A percentile compares a stretch with the other conserved stretches of the same genome.
Evolutionary conservation across 306 rosid species (phyloP).

Genomic region (Trichosanthes cucumerina): DNA sequence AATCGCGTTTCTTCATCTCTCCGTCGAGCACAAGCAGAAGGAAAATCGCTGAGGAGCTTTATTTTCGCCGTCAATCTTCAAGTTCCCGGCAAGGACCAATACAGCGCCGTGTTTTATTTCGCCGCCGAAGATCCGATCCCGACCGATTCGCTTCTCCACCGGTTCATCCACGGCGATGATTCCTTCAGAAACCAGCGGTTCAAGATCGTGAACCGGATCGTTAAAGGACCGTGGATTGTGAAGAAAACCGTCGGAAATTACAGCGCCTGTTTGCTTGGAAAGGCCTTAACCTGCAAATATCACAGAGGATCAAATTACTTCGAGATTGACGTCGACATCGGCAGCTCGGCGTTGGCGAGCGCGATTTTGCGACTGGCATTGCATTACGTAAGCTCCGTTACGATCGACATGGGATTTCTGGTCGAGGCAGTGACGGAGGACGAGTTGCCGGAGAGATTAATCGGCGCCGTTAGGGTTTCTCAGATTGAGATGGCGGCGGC

Average conservation of each 20-base stretch:
- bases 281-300: conserved; percentile 69
- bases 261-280: conserved; percentile 73
- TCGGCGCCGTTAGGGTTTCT: conserved; percentile 80
- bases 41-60: conserved; percentile 48
- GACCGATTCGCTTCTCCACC: conserved; percentile 46
- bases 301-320: conserved; percentile 57
- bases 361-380: conserved; percentile 68
- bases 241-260: conserved; percentile 72
- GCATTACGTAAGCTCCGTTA: conserved; percentile 58
- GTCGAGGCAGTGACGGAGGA: conserved; percentile 77
- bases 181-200: conserved; percentile 67
- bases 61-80: conserved; percentile 75
- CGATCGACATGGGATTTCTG: conserved; percentile 74
- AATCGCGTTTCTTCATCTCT: conserved; percentile 53
- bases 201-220: conserved; percentile 86
- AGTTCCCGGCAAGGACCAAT: conserved; percentile 69
- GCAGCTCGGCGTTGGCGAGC: conserved; percentile 67
- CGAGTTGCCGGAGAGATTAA: conserved; percentile 68
- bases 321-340: conserved; percentile 83
- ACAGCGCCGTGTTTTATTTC: conserved; percentile 80
- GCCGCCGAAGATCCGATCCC: conserved; percentile 55
- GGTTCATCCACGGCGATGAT: conserved; percentile 69
- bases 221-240: conserved; percentile 84
- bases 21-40: conserved; percentile 47
- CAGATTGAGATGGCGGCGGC: conserved; percentile 80